These are phyloP conservation scores for Hsuehochloa calcarea DNA, from an alignment of 176 grass and related monocot species.

Conservation along the genomic window DNA sequence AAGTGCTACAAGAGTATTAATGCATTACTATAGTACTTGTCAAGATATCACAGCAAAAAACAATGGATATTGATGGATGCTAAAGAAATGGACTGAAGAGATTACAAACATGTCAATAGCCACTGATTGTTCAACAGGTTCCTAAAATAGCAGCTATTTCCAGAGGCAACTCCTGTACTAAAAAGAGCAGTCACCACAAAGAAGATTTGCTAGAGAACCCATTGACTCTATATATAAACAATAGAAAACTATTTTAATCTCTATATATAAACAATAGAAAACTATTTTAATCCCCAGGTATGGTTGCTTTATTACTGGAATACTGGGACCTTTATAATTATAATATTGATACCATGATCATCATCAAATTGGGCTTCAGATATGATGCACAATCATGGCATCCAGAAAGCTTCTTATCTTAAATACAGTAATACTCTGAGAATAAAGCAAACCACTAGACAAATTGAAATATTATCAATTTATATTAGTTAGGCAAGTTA, in stretches of 20 bases:
- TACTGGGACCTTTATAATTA: not conserved
- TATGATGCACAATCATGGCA: not conserved
- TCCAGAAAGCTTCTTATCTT: constrained; percentile 8
- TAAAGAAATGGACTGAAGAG: constrained; percentile 8
- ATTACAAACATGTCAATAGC: not conserved
- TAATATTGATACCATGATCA: not conserved
- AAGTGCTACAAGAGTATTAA: constrained; percentile 1
- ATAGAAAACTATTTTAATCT: not conserved
- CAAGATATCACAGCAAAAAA: not conserved
- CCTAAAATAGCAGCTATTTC: not conserved
- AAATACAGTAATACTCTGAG: not conserved
- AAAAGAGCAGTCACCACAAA: not conserved
- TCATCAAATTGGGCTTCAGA: not conserved
- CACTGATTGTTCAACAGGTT: not conserved
- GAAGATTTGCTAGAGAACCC: not conserved
- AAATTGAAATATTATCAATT: not conserved
- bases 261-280: not conserved
- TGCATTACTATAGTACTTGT: not conserved
- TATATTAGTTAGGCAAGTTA: too few species aligned
- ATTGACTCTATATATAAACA: not conserved
- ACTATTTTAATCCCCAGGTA: not conserved
- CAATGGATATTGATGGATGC: not conserved
- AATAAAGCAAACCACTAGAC: constrained; percentile 1
- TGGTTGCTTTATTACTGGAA: not conserved
- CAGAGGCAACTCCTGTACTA: not conserved